Base-by-base conservation (phyloP, 441 rosid species). In the Hura crepitans region DNA sequence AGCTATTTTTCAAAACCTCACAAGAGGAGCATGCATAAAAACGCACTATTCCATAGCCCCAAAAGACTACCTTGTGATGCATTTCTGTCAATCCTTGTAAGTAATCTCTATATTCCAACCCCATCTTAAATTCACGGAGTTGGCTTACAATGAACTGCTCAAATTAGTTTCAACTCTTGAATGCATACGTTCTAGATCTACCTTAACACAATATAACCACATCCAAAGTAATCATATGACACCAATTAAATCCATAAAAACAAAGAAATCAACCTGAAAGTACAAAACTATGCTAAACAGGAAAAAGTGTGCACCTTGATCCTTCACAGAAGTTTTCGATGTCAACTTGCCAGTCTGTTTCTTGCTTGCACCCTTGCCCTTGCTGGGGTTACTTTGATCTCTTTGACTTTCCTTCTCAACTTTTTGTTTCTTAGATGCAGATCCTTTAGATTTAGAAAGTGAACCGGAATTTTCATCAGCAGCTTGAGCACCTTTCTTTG, bases 321-420 rank as follows among this genome's bases (percentile, higher is more conserved):
- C 84, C 81, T 85, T 92, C 14, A 58, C 70, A 58, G 89, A 77
- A 79, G 74, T 81, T 80, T 89, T 85, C 66, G 80, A 70, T 2
- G 75, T 69, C 49, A 81, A 72, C 71, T 88, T 89, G 66, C 75
- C 77, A 30, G 85, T 63, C 77, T 77, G 87, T 75, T 84, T 90
- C 86, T 82, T 91, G 81, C 80, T 74, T 3, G 79, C 31, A 47
- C 68, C 78, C 77, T 83, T 85, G 10, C 68, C 83, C 73, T 86
- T 87, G 70, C 80, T 59, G 15, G 89, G 79, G 66, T 66, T 72
- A 58, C 75, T 71, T 35, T 51, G 73, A 17, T 79, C 79, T 65
- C 77, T 77, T 39, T 71, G 28, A 65, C 69, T 80, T 70, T 80
- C 90, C 77, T 84, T 86, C 53, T 85, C 86, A 71, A 71, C 80